Percentiles rank a stretch among this genome's conserved stretches.
Conservation (phyloP, 2,329 filamentous ascomycete genomes). For the Aureobasidium uvarum region DNA sequence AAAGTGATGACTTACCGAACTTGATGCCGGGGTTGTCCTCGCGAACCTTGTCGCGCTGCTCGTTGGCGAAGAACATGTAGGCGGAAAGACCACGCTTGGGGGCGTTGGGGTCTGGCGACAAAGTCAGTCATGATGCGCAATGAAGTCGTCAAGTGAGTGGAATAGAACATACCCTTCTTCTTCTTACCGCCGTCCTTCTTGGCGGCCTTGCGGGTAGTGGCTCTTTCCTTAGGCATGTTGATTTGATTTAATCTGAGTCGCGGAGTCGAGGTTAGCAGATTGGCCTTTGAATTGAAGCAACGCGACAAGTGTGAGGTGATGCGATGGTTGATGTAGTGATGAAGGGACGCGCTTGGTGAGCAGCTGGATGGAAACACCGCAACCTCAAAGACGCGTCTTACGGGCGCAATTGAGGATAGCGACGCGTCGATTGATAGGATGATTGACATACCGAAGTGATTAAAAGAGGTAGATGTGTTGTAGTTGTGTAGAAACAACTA, state of each 20-base stretch:
- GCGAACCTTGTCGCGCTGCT: constrained; percentile 96
- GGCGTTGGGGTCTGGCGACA: constrained; percentile 77
- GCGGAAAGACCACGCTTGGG: constrained; percentile 99
- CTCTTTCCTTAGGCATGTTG: constrained; percentile 66
- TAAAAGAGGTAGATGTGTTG: constrained; percentile 17
- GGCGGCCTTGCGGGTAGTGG: constrained; percentile 59
- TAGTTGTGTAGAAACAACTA: constrained; percentile 8
- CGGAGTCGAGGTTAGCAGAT: constrained; percentile 6
- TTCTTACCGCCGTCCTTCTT: constrained; percentile 59
- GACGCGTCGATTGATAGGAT: constrained; percentile 9
- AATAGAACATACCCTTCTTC: constrained; percentile 64
- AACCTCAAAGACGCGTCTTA: constrained; percentile 16
- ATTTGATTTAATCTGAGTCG: constrained; percentile 22
- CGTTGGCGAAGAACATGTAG: constrained; percentile 99
- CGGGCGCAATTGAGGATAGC: constrained; percentile 10
- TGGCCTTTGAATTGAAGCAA: background rate
- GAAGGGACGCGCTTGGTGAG: background rate
- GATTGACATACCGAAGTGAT: constrained; percentile 15
- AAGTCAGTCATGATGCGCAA: constrained; percentile 16
- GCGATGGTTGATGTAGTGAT: constrained; percentile 6
- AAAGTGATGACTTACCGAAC: constrained; percentile 63
- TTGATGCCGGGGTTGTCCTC: constrained; percentile 97
- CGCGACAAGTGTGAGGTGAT: constrained; percentile 17
- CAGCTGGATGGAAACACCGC: background rate
- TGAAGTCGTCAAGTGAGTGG: constrained; percentile 15